These are phyloP conservation scores for Fusarium ramigenum DNA, from an alignment of 2,329 filamentous ascomycete genomes.

Conservation along the genomic window DNA sequence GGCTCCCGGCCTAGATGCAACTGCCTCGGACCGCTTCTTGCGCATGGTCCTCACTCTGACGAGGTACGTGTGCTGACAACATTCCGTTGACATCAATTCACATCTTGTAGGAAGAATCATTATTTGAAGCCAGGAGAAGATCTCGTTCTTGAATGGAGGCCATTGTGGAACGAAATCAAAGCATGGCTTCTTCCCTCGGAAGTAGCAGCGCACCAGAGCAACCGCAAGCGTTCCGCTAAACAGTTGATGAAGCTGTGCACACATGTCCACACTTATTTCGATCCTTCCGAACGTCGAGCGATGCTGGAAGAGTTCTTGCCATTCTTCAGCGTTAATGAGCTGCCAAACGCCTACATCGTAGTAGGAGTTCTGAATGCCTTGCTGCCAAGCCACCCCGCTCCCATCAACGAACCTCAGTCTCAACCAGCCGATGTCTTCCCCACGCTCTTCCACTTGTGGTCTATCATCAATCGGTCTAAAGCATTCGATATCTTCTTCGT, in stretches of 20 bases:
- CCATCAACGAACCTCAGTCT: constrained; percentile 76
- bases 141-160: constrained; percentile 90
- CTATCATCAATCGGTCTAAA: constrained; percentile 88
- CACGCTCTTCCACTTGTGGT: constrained; percentile 97
- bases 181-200: constrained; percentile 88
- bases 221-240: constrained; percentile 65
- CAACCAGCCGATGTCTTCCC: constrained; percentile 89
- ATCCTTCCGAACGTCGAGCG: constrained; percentile 82
- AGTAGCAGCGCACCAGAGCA: constrained; percentile 71
- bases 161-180: constrained; percentile 92
- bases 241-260: constrained; percentile 87
- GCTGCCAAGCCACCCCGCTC: constrained; percentile 83
- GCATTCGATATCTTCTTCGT: constrained; percentile 87
- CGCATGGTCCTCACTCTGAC: constrained; percentile 97
- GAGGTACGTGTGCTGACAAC: constrained; percentile 69
- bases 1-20: constrained; percentile 85
- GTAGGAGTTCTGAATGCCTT: constrained; percentile 86
- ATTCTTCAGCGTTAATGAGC: constrained; percentile 93
- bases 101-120: constrained; percentile 79
- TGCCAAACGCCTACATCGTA: constrained; percentile 93
- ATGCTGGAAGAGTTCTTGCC: constrained; percentile 84
- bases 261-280: constrained; percentile 91
- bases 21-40: constrained; percentile 86
- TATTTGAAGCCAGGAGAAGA: constrained; percentile 92
- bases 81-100: constrained; percentile 19